A percentile compares a stretch with the other conserved stretches of the same genome.
Conservation (phyloP, 257 asterid species). For the Echium plantagineum region DNA sequence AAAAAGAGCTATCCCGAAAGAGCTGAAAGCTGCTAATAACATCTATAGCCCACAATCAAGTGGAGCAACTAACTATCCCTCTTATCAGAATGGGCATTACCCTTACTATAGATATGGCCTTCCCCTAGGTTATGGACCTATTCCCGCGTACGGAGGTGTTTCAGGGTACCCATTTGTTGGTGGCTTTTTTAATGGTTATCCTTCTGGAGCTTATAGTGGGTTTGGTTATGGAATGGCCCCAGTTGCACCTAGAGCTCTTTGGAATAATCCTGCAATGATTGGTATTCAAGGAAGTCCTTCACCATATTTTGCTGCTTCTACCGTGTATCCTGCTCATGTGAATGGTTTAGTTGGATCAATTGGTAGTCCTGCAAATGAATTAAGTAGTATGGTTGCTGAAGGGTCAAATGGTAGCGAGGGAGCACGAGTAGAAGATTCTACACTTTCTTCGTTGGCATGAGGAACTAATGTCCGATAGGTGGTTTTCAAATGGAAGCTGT, state of each 20-base stretch:
- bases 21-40: conserved; percentile 30
- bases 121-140: conserved; percentile 23
- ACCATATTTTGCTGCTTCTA: conserved; percentile 33
- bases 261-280: conserved; percentile 33
- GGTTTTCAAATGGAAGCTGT: conserved; percentile 23
- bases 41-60: conserved; percentile 34
- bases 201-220: conserved; percentile 51
- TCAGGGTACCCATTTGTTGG: conserved; percentile 51
- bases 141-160: conserved; percentile 38
- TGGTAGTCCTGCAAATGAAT: conserved; percentile 30
- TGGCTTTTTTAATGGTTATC: conserved; percentile 37
- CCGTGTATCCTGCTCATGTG: conserved; percentile 41
- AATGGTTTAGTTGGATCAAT: conserved; percentile 39
- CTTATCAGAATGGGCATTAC: conserved; percentile 34
- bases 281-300: conserved; percentile 37
- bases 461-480: conserved; percentile 24
- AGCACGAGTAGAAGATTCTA: conserved; percentile 29
- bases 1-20: conserved; percentile 81
- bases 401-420: conserved; percentile 23
- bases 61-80: conserved; percentile 26
- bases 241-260: conserved; percentile 37
- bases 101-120: conserved; percentile 43
- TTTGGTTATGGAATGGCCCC: conserved; percentile 48
- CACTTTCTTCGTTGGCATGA: conserved; percentile 16
- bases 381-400: conserved; percentile 27